Base-by-base conservation (phyloP, 2,329 filamentous ascomycete genomes). In the Neophaeococcomyces mojaviensis region DNA sequence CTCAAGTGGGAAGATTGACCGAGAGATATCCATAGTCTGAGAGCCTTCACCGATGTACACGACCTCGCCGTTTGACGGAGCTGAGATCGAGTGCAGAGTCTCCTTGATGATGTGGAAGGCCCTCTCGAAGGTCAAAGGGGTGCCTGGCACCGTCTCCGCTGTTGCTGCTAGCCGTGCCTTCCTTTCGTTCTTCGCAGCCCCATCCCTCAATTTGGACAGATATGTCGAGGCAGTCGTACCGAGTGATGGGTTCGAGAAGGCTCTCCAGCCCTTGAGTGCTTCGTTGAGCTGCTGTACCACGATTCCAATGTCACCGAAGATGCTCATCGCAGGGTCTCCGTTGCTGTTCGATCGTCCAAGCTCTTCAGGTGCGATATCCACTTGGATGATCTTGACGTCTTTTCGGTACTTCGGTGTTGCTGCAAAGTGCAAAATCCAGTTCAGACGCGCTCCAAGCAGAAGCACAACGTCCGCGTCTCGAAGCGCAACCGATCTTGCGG, bases 21-120 rank as follows among this genome's bases (percentile, higher is more conserved):
- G 71, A 2, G 73, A 76, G 44, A 79, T 78, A 52, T 79, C 77
- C 77, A 79, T 80, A 5, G 76, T 77, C 55, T 78, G 78, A 7
- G 76, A 74, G 5, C 76, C 76, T 61, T 79, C 75, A 1, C 73
- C 76, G 30, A 79, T 64, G 50, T 78, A 79, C 18, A 78, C 70
- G 19, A 78, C 67, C 35, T 66, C 61, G 18, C 70, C 73, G 10
- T 71, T 59, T 33, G 66, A 63, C 1, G 66, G 66, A 10, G 65
- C 70, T 0, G 66, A 73, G 24, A 73, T 55, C 3, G 51, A 55
- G 51, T 77, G 67, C 7, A 79, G 61, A 2, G 67, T 68, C 2
- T 61, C 56, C 51, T 72, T 76, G 55, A 79, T 76, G 39, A 75
- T 61, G 39, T 72, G 65, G 57, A 76, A 79, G 2, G 69, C 70